Evolutionary conservation across 352 stramenopile genomes (phyloP), one percentile per base, ranked within the genome.

Genomic region (Aphanomyces stellatus): DNA sequence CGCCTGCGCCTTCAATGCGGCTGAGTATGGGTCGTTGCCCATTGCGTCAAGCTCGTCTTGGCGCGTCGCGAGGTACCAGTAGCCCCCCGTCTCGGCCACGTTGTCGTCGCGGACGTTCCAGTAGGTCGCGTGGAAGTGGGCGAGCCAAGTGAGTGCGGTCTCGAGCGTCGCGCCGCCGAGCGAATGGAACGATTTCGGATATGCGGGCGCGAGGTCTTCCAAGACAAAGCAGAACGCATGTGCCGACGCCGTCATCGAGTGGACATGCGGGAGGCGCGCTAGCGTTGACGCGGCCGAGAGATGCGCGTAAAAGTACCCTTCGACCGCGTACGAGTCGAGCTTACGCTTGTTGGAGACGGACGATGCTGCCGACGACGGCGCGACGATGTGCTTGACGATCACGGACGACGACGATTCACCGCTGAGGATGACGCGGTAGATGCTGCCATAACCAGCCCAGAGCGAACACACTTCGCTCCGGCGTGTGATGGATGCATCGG

Each of bases 261-360:
- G 27, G 0, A 53, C 27, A 0, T 4, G 13, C 22, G 60, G 60
- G 15, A 67, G n/a, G 11, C 60, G 60, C 19, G 42, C 37, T 17
- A 51, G 28, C 49, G 19, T 37, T 22, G 59, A 66, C 24, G 49
- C 7, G 1, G 41, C 6, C 2, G 60, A 11, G 22, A 67, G 49
- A 35, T 67, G 40, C 28, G 17, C 28, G 34, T 67, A 67, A 57
- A 67, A 67, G 46, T 67, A 67, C n/a, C 60, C 60, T 42, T 67
- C 60, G 30, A 67, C 60, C 24, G 57, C 28, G 33, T 67, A 67
- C 11, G 60, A 67, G 15, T 41, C 40, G n/a, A 67, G 19, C 49
- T 67, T 67, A 22, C 60, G 60, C 0, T 15, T 15, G 34, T 67
- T 59, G 11, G 60, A 67, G 46, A 67, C 30, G 19, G 60, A 67